A percentile compares a stretch with the other conserved stretches of the same genome.
Evolutionary conservation across 1,284 basidiomycete genomes (phyloP).

Genomic region (Apiotrichum siamense): DNA sequence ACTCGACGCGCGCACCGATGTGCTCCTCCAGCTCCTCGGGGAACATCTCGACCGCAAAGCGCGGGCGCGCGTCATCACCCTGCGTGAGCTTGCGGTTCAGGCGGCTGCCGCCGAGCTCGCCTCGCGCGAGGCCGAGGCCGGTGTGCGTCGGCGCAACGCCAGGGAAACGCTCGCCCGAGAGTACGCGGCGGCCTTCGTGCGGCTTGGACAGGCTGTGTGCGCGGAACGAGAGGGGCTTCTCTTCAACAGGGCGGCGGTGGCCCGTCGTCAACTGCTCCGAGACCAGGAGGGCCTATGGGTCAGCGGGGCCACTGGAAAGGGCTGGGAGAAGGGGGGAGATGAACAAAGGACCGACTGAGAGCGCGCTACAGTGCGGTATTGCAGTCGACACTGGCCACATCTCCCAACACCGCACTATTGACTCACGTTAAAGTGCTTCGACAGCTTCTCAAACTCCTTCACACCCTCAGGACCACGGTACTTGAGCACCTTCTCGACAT

Average conservation of each 20-base stretch:
- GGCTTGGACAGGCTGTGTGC: constrained; percentile 11
- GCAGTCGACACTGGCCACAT: too few relatives aligned
- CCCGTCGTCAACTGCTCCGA: constrained; percentile 9
- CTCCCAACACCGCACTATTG: too few relatives aligned
- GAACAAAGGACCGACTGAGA: background rate
- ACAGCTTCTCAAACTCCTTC: constrained; percentile 39
- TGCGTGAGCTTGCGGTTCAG: too few relatives aligned
- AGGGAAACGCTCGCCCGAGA: constrained; percentile 42
- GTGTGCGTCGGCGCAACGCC: constrained; percentile 36
- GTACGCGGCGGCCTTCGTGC: constrained; percentile 21
- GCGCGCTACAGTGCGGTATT: too few relatives aligned
- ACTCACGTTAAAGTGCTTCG: constrained; percentile 46
- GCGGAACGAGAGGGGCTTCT: constrained; percentile 1
- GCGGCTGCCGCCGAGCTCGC: constrained; percentile 36
- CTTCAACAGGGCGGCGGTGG: constrained; percentile 7
- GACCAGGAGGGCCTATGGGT: constrained; percentile 20
- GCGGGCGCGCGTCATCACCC: too few relatives aligned
- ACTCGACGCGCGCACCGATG: too few relatives aligned
- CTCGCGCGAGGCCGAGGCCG: constrained; percentile 42
- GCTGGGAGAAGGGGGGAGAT: background rate
- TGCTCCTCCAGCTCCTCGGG: too few relatives aligned
- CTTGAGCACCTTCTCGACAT: constrained; percentile 41
- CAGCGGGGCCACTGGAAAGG: constrained; percentile 6
- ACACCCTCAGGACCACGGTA: constrained; percentile 40
- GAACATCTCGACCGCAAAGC: too few relatives aligned